Evolutionary conservation across 805 yeast genomes (phyloP).

Genomic region (Limtongia smithiae): DNA sequence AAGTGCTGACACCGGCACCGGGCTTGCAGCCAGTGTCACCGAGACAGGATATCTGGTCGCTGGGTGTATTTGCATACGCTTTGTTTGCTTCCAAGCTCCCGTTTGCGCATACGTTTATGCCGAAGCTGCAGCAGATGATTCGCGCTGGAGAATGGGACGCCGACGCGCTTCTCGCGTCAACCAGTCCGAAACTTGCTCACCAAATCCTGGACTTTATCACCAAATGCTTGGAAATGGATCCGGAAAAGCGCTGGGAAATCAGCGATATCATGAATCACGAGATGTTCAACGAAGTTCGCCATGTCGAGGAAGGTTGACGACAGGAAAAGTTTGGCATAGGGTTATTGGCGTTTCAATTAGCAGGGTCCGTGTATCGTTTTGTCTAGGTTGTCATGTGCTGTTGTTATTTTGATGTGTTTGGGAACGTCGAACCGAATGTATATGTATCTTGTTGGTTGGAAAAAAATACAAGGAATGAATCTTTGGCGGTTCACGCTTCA

Average conservation of each 20-base stretch:
- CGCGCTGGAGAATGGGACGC: conserved; percentile 59
- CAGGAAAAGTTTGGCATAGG: too few species aligned
- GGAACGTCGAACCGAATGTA: too few species aligned
- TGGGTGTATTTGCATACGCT: conserved; percentile 74
- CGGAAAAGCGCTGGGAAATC: conserved; percentile 51
- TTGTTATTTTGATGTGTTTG: too few species aligned
- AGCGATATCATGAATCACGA: conserved; percentile 37
- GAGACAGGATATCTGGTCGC: conserved; percentile 74
- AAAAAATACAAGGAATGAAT: too few species aligned
- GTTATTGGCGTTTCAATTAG: too few species aligned
- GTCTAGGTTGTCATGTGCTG: too few species aligned
- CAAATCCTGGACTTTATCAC: conserved; percentile 40
- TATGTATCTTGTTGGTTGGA: too few species aligned
- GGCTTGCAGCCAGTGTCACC: conserved; percentile 41
- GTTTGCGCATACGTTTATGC: conserved; percentile 79
- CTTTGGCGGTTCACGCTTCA: too few species aligned
- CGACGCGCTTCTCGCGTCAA: conserved; percentile 38
- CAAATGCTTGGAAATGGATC: conserved; percentile 54
- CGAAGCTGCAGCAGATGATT: conserved; percentile 70
- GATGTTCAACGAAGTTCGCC: conserved; percentile 5
- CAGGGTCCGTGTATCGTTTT: too few species aligned
- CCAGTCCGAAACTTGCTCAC: conserved; percentile 3
- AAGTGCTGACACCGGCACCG: conserved; percentile 62
- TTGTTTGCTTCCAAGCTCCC: conserved; percentile 73
- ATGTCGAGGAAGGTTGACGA: too few species aligned